Evolutionary conservation across 495 filamentous ascomycete species (phyloP).

Genomic region (Saxophila tyrrhenica): DNA sequence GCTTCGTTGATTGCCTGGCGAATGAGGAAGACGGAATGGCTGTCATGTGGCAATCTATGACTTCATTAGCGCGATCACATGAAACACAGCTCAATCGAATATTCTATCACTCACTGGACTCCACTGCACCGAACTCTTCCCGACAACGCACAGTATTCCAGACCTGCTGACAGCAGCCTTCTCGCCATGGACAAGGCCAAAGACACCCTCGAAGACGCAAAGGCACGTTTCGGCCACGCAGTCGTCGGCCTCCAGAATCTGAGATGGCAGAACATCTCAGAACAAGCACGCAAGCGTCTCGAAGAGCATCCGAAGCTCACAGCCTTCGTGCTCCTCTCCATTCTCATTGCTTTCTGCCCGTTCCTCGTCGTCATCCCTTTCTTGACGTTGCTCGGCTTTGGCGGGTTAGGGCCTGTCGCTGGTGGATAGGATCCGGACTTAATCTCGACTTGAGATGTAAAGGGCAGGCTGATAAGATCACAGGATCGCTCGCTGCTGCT

Average conservation of each 20-base stretch:
- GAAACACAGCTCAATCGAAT: too few species aligned
- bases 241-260: neutral
- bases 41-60: too few species aligned
- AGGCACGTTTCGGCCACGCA: neutral
- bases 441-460: too few species aligned
- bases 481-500: constrained; percentile 19
- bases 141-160: too few species aligned
- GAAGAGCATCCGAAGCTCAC: neutral
- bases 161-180: neutral
- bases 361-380: neutral
- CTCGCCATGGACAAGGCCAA: neutral
- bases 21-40: too few species aligned
- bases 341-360: neutral
- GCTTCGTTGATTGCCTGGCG: too few species aligned
- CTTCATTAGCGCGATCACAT: too few species aligned
- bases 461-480: neutral
- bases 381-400: neutral
- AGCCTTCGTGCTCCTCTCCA: neutral
- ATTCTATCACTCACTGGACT: too few species aligned
- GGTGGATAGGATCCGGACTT: neutral
- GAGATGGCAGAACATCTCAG: neutral
- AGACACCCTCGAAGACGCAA: neutral
- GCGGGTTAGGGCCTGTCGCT: neutral
- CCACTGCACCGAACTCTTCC: too few species aligned
- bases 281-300: neutral